A percentile compares a stretch with the other conserved stretches of the same genome.
Conservation (phyloP, 192 early-diverging fungal genomes). For the Podila epicladia region DNA sequence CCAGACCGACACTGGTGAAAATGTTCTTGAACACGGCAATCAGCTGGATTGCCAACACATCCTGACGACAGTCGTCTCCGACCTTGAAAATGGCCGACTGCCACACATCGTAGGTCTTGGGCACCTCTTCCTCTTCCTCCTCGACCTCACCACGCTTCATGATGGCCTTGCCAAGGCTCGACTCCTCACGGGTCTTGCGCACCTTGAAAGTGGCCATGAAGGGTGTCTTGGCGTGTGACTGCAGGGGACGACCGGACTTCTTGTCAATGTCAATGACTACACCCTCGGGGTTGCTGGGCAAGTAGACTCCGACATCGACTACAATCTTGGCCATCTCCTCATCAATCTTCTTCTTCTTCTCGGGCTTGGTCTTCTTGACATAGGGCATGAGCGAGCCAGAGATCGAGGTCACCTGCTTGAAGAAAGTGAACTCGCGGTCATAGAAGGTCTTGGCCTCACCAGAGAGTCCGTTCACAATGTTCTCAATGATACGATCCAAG, state of each 20-base stretch:
- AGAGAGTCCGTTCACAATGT: constrained; percentile 82
- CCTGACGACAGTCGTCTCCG: constrained; percentile 99
- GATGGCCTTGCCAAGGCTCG: constrained; percentile 64
- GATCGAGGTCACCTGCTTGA: constrained; percentile 94
- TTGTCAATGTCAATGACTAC: constrained; percentile 96
- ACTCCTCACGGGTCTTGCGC: constrained; percentile 64
- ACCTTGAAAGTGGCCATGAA: constrained; percentile 99
- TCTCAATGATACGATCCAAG: constrained; percentile 87
- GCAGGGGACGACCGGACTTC: constrained; percentile 91
- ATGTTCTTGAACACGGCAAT: constrained; percentile 99
- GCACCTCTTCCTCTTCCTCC: constrained; percentile 37
- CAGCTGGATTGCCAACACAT: constrained; percentile 96
- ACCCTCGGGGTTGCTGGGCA: constrained; percentile 97
- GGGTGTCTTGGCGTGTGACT: constrained; percentile 98
- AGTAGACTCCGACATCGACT: constrained; percentile 96
- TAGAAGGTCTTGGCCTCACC: constrained; percentile 92
- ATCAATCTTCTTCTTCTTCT: constrained; percentile 99
- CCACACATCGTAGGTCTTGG: constrained; percentile 66
- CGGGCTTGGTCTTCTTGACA: constrained; percentile 88
- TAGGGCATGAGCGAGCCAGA: constrained; percentile 97
- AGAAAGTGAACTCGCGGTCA: constrained; percentile 97
- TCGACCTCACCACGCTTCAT: constrained; percentile 46
- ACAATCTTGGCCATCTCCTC: constrained; percentile 96
- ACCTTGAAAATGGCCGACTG: constrained; percentile 99
- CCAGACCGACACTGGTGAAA: constrained; percentile 87